Percentiles rank a stretch among this genome's conserved stretches.
phyloP scores from a whole-genome alignment of 257 asterid genomes.

The Dorcoceras hygrometricum region DNA sequence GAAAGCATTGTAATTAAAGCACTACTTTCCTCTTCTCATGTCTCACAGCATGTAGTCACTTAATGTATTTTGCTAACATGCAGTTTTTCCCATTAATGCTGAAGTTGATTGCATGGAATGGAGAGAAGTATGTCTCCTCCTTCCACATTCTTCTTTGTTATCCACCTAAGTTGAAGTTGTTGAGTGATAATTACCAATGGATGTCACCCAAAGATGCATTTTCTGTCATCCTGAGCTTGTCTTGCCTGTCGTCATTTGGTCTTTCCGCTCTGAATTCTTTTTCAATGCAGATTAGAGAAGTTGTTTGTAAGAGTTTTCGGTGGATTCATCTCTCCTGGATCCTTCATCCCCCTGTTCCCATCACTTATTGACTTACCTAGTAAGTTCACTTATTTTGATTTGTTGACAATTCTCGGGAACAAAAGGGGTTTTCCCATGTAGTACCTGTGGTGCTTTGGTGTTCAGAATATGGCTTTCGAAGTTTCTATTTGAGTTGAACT shows the following conservation, averaged over 20 bases:
- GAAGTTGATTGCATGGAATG: constrained; percentile 96
- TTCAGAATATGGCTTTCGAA: constrained; percentile 3
- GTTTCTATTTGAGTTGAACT: constrained; percentile 13
- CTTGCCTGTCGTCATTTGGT: constrained; percentile 12
- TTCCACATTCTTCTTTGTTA: constrained; percentile 15
- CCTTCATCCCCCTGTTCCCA: constrained; percentile 77
- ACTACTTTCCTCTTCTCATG: neutral
- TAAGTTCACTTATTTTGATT: constrained; percentile 41
- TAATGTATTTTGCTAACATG: constrained; percentile 37
- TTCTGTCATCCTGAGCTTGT: constrained; percentile 7
- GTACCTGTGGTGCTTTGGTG: constrained; percentile 15
- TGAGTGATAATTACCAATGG: constrained; percentile 4
- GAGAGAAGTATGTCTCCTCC: constrained; percentile 66
- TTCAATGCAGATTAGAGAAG: constrained; percentile 59
- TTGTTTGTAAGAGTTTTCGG: constrained; percentile 51
- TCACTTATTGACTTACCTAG: constrained; percentile 81
- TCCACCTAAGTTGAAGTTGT: constrained; percentile 4
- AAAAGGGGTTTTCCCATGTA: constrained; percentile 8
- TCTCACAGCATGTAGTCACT: constrained; percentile 15
- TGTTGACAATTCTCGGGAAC: constrained; percentile 10
- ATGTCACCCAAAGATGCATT: constrained; percentile 3
- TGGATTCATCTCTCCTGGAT: constrained; percentile 72
- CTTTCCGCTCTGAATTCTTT: constrained; percentile 17
- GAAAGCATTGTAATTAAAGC: constrained; percentile 3
- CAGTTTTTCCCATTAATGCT: constrained; percentile 92